Conservation (phyloP, 179 eudicot species). For the Sideroxylon spinosum region DNA sequence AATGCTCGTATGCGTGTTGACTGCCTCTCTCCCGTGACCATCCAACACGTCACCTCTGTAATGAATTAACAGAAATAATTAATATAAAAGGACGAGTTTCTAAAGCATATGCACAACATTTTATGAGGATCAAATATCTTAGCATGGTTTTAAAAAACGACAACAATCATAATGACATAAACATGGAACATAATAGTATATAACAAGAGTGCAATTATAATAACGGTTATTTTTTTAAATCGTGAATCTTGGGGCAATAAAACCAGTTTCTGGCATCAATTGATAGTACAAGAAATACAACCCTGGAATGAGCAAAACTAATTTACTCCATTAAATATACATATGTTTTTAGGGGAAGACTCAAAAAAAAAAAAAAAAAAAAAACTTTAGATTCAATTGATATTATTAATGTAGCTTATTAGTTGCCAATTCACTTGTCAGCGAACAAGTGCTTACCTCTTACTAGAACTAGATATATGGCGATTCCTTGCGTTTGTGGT, state of each 20-base stretch:
- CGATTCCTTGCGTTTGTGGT: too few species aligned
- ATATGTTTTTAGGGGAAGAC: background rate
- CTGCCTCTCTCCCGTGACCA: slow-evolving; percentile 84
- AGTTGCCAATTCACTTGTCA: background rate
- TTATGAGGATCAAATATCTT: background rate
- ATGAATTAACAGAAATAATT: background rate
- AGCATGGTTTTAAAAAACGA: too few species aligned
- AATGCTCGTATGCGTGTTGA: slow-evolving; percentile 63
- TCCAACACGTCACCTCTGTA: slow-evolving; percentile 87
- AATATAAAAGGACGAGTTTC: background rate
- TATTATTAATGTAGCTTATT: background rate
- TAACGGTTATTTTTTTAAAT: too few species aligned
- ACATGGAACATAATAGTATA: too few species aligned
- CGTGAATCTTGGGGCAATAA: too few species aligned
- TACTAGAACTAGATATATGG: too few species aligned
- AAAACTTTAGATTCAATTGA: background rate
- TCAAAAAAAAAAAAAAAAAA: too few species aligned
- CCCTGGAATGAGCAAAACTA: background rate
- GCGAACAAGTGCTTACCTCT: background rate
- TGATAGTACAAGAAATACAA: background rate
- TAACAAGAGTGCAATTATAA: too few species aligned
- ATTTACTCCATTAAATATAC: background rate
- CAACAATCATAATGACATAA: too few species aligned
- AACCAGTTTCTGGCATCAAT: background rate
- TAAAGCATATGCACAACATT: background rate